A percentile compares a stretch with the other conserved stretches of the same genome.
These are phyloP conservation scores for Erigeron philadelphicus DNA, from an alignment of 140 eudicot species.

Conservation along the genomic window DNA sequence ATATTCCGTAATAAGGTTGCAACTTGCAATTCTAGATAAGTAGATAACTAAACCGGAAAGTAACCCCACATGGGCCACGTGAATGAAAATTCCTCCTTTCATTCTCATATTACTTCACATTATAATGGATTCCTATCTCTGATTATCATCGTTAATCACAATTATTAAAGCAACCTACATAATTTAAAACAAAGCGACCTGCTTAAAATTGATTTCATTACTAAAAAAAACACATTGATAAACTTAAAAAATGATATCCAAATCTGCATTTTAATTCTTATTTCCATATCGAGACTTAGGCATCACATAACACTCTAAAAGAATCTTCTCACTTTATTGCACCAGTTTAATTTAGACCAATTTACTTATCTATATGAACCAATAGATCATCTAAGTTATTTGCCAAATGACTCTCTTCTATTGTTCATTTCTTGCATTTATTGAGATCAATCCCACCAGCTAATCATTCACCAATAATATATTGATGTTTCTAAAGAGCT, in stretches of 20 bases:
- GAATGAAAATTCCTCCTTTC: neutral
- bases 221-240: neutral
- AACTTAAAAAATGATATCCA: neutral
- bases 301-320: neutral
- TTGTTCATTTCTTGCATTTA: no score
- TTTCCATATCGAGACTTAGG: neutral
- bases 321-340: neutral
- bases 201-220: neutral
- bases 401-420: no score
- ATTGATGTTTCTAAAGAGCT: no score
- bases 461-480: no score
- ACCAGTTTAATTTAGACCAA: neutral
- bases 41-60: neutral
- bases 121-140: neutral
- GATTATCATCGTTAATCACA: neutral
- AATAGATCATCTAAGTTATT: no score
- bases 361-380: no score
- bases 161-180: slow-evolving; percentile 5
- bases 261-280: neutral
- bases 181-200: neutral
- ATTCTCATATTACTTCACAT: neutral
- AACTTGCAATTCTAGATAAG: neutral
- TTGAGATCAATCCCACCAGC: no score
- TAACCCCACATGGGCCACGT: neutral
- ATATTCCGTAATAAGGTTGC: no score